A percentile compares a stretch with the other conserved stretches of the same genome.
Evolutionary conservation across 352 stramenopile species (phyloP).

Genomic region (Pythium coloratum): DNA sequence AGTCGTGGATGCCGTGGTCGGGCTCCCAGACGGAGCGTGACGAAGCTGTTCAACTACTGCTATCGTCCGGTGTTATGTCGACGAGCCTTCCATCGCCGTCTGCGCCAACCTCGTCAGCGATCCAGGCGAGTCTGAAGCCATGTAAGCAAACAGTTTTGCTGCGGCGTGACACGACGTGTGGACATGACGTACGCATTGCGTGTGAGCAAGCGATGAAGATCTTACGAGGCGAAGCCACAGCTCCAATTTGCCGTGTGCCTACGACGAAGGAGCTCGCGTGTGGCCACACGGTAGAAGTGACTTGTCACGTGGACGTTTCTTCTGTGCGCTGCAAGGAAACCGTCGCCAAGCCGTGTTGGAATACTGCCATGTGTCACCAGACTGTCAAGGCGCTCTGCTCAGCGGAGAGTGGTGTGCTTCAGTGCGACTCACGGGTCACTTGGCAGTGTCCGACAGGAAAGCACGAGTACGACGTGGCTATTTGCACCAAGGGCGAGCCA

Average conservation of each 20-base stretch:
- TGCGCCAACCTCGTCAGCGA: slow-evolving; percentile 17
- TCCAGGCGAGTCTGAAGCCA: slow-evolving; percentile 31
- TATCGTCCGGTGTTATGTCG: slow-evolving; percentile 36
- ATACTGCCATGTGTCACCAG: slow-evolving; percentile 40
- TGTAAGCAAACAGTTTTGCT: slow-evolving; percentile 44
- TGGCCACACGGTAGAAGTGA: slow-evolving; percentile 38
- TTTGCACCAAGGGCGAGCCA: slow-evolving; percentile 56
- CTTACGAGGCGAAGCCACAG: slow-evolving; percentile 21
- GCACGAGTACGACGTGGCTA: slow-evolving; percentile 39
- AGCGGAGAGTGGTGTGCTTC: slow-evolving; percentile 18
- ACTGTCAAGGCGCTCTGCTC: slow-evolving; percentile 33
- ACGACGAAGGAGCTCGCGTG: slow-evolving; percentile 39
- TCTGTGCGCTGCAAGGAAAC: slow-evolving; percentile 35
- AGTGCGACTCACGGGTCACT: slow-evolving; percentile 37
- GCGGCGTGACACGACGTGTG: slow-evolving; percentile 41
- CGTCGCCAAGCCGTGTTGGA: slow-evolving; percentile 63
- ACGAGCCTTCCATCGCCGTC: slow-evolving; percentile 35
- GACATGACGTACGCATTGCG: slow-evolving; percentile 58
- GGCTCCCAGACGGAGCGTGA: slow-evolving; percentile 8
- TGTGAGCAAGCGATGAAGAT: slow-evolving; percentile 52
- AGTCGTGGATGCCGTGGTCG: slow-evolving; percentile 51
- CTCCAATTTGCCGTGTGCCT: slow-evolving; percentile 16
- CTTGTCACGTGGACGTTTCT: slow-evolving; percentile 40
- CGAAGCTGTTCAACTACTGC: slow-evolving; percentile 33
- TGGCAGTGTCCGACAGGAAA: slow-evolving; percentile 42